Conservation (phyloP, 2,329 filamentous ascomycete species). For the Colletotrichum salicis region DNA sequence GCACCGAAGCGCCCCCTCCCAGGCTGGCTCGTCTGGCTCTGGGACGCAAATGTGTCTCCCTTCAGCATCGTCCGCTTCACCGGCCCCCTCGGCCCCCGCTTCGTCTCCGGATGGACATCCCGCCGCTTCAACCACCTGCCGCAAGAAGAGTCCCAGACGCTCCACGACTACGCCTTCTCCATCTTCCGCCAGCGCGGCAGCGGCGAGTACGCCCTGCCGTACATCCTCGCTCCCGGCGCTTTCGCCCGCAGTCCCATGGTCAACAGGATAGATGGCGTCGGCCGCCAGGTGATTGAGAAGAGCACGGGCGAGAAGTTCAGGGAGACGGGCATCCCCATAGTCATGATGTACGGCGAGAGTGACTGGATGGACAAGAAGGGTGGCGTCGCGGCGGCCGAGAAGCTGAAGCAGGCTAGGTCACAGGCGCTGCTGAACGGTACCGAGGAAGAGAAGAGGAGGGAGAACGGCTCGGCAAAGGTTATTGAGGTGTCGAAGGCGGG, state of each 20-base stretch:
- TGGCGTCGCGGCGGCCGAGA: slow-evolving; percentile 82
- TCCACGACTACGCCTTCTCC: slow-evolving; percentile 94
- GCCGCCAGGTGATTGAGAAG: slow-evolving; percentile 70
- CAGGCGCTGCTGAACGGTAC: slow-evolving; percentile 70
- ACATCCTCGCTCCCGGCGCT: slow-evolving; percentile 92
- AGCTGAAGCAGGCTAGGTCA: slow-evolving; percentile 74
- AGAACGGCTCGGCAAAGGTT: slow-evolving; percentile 86
- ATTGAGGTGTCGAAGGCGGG: slow-evolving; percentile 74
- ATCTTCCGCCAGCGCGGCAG: slow-evolving; percentile 93
- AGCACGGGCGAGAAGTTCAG: slow-evolving; percentile 39
- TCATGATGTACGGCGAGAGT: slow-evolving; percentile 96
- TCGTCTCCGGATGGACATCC: slow-evolving; percentile 95
- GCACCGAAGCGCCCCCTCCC: slow-evolving; percentile 70
- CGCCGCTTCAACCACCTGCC: slow-evolving; percentile 92
- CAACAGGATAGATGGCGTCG: slow-evolving; percentile 85
- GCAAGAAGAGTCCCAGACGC: slow-evolving; percentile 78
- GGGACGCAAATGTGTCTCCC: slow-evolving; percentile 96
- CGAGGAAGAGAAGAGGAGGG: slow-evolving; percentile 73
- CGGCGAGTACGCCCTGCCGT: slow-evolving; percentile 92
- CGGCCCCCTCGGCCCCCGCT: slow-evolving; percentile 87
- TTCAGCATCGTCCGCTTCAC: slow-evolving; percentile 90
- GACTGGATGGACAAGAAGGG: slow-evolving; percentile 99
- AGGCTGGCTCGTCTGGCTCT: slow-evolving; percentile 90
- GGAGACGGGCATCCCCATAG: slow-evolving; percentile 79
- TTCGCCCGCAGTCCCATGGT: slow-evolving; percentile 91